A percentile compares a stretch with the other conserved stretches of the same genome.
Conservation (phyloP, 768 basidiomycete species). For the Boletus subcaerulescens region DNA sequence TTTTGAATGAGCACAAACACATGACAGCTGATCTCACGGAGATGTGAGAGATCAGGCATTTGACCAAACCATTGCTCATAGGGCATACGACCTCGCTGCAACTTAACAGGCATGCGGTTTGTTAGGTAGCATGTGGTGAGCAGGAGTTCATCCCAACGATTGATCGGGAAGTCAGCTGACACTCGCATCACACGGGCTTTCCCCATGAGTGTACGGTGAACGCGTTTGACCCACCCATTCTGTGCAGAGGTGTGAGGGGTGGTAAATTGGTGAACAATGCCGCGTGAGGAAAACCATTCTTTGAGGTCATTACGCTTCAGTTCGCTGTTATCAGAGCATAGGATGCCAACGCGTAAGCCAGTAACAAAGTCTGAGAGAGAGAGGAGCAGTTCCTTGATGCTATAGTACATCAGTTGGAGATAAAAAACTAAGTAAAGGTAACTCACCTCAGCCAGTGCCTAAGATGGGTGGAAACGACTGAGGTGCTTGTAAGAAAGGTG, state of each 20-base stretch:
- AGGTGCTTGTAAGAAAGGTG: no score
- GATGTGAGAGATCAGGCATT: not conserved
- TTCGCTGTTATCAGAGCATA: not conserved
- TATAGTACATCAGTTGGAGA: no score
- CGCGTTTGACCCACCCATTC: not conserved
- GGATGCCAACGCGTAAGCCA: not conserved
- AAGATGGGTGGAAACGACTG: no score
- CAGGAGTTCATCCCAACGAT: not conserved
- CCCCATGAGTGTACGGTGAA: not conserved
- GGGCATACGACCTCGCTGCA: not conserved
- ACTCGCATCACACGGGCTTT: not conserved
- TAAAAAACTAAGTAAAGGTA: no score
- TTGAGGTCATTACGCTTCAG: not conserved
- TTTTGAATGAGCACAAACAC: not conserved
- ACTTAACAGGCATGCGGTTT: not conserved
- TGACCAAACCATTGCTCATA: not conserved
- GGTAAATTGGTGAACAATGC: not conserved
- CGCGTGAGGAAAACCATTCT: not conserved
- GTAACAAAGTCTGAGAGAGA: not conserved
- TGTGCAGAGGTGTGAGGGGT: not conserved
- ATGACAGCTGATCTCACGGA: not conserved
- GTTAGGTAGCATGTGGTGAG: not conserved
- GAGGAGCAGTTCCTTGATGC: no score
- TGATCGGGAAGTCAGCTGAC: not conserved
- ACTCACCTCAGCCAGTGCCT: no score